Percentiles rank a stretch among this genome's conserved stretches.
phyloP scores from a whole-genome alignment of 306 rosid genomes.

The Citrullus amarus region DNA sequence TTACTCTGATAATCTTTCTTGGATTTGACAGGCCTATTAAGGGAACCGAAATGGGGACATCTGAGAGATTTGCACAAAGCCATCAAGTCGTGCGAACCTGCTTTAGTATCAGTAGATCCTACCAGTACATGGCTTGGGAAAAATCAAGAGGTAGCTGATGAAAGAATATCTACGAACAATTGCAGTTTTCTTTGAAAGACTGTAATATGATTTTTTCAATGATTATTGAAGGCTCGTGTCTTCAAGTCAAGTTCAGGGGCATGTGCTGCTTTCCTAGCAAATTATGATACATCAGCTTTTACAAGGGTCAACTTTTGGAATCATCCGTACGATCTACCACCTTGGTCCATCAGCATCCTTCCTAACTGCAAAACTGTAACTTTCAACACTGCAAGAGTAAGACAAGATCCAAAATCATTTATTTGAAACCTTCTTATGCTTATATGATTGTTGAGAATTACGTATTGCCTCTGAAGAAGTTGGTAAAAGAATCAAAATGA shows the following conservation, averaged over 20 bases:
- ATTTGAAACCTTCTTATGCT: background rate
- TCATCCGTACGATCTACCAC: constrained; percentile 53
- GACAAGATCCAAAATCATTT: constrained; percentile 1
- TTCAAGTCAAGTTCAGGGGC: constrained; percentile 41
- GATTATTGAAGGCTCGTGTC: constrained; percentile 46
- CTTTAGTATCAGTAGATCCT: constrained; percentile 61
- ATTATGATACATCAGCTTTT: constrained; percentile 39
- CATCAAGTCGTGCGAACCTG: constrained; percentile 58
- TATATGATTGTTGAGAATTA: background rate
- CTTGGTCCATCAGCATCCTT: constrained; percentile 89
- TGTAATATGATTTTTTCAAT: background rate
- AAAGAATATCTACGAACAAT: background rate
- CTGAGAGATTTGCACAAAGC: constrained; percentile 73
- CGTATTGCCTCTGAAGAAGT: background rate
- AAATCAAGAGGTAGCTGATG: constrained; percentile 46
- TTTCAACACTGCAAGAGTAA: constrained; percentile 83
- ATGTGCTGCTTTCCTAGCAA: constrained; percentile 83
- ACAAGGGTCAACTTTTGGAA: constrained; percentile 50
- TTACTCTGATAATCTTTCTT: constrained; percentile 12
- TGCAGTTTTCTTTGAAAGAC: background rate
- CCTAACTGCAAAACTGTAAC: constrained; percentile 80
- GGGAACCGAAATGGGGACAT: constrained; percentile 93
- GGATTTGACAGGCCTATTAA: constrained; percentile 41
- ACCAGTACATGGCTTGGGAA: constrained; percentile 48
- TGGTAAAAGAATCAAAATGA: background rate